phyloP scores from a whole-genome alignment of 1,139 yeast species.

The Candida mesenterica region DNA sequence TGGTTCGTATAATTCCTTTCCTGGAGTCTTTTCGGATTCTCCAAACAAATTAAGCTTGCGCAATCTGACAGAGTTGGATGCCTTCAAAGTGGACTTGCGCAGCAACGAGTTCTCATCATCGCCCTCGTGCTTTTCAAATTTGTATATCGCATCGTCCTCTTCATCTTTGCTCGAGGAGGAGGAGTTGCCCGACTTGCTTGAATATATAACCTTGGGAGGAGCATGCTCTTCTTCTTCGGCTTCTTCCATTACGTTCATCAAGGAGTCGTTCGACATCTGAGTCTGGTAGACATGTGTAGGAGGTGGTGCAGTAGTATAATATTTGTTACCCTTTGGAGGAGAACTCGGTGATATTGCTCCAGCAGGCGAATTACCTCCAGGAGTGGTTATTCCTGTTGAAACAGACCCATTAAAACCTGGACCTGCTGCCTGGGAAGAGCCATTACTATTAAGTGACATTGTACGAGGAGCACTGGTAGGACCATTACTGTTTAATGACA shows the following conservation, averaged over 20 bases:
- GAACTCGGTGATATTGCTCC: constrained; percentile 7
- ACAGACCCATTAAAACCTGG: not conserved
- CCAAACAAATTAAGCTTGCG: constrained; percentile 35
- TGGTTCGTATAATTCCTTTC: too few relatives aligned
- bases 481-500: constrained; percentile 14
- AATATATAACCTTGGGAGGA: not conserved
- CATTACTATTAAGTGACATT: constrained; percentile 8
- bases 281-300: constrained; percentile 8
- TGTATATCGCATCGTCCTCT: constrained; percentile 31
- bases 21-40: not conserved
- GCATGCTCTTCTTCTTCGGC: constrained; percentile 29
- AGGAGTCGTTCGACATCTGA: constrained; percentile 34
- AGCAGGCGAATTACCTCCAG: constrained; percentile 4
- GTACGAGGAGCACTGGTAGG: constrained; percentile 3
- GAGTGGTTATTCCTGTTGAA: constrained; percentile 5
- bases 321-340: constrained; percentile 3
- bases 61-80: constrained; percentile 43
- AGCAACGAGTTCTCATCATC: constrained; percentile 28
- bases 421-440: constrained; percentile 5
- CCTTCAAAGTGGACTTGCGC: constrained; percentile 40
- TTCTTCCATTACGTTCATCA: constrained; percentile 43
- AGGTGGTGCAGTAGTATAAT: constrained; percentile 6
- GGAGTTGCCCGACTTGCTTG: constrained; percentile 1
- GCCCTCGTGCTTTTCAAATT: constrained; percentile 26
- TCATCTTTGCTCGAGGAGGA: constrained; percentile 7